These are phyloP conservation scores for Cruciata laevipes DNA, from an alignment of 257 asterid genomes.

Conservation along the genomic window DNA sequence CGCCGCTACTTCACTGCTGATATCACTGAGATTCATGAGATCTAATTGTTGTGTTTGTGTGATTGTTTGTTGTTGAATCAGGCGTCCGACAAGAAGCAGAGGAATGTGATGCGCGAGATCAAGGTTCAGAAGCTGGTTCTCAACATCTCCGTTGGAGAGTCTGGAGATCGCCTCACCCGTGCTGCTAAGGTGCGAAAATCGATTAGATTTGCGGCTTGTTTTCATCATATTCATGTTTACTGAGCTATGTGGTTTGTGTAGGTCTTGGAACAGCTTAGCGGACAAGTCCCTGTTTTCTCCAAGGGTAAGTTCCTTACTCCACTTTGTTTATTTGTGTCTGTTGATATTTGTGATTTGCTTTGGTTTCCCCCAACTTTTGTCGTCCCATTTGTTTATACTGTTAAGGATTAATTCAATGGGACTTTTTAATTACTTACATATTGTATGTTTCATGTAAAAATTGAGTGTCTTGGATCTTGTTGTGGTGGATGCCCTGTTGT, in stretches of 20 bases:
- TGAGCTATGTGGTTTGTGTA: background rate
- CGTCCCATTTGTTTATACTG: too few relatives aligned
- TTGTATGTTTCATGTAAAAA: too few relatives aligned
- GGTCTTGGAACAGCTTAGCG: conserved; percentile 59
- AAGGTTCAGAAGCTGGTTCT: conserved; percentile 66
- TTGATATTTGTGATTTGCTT: too few relatives aligned
- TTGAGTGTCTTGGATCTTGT: too few relatives aligned
- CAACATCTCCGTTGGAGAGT: conserved; percentile 63
- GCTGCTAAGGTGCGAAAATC: conserved; percentile 35
- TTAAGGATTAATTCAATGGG: too few relatives aligned
- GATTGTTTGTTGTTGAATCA: conserved; percentile 1
- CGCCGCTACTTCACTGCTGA: too few relatives aligned
- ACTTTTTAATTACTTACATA: too few relatives aligned
- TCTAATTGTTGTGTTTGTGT: background rate
- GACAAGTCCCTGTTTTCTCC: conserved; percentile 55
- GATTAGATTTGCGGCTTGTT: background rate
- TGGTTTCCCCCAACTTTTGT: too few relatives aligned
- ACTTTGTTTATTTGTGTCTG: background rate
- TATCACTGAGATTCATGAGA: too few relatives aligned
- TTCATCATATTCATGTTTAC: too few relatives aligned
- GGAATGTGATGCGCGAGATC: conserved; percentile 59
- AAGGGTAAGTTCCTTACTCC: conserved; percentile 28
- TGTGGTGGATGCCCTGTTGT: too few relatives aligned
- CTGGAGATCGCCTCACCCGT: conserved; percentile 61
- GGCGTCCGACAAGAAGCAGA: conserved; percentile 58